phyloP scores from a whole-genome alignment of 805 yeast species.

The Yarrowia sp. region DNA sequence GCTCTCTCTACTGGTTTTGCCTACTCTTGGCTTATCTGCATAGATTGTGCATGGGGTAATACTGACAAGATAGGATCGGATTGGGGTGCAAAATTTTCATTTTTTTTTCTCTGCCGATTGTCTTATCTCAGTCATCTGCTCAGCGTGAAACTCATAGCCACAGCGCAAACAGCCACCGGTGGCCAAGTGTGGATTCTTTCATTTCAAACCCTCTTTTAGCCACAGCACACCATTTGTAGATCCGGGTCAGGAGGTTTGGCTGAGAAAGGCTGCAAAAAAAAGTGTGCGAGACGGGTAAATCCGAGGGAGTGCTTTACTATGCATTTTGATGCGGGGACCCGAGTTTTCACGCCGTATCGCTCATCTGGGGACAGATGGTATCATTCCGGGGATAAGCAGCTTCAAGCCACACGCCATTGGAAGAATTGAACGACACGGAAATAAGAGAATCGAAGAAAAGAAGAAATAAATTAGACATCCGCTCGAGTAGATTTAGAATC shows the following conservation, averaged over 20 bases:
- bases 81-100: not conserved
- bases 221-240: conserved; percentile 25
- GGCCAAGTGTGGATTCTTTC: conserved; percentile 18
- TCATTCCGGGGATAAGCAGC: not conserved
- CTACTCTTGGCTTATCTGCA: not conserved
- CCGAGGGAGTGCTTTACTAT: conserved; percentile 3
- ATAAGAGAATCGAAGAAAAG: not conserved
- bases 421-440: not conserved
- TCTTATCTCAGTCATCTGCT: not conserved
- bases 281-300: not conserved
- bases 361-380: not conserved
- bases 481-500: not conserved
- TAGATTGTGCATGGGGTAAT: not conserved
- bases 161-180: conserved; percentile 5
- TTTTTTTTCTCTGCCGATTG: not conserved
- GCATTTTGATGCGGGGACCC: not conserved
- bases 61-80: too few relatives aligned
- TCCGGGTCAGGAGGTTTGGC: conserved; percentile 17
- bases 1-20: not conserved
- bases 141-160: not conserved
- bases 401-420: not conserved
- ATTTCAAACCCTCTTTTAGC: conserved; percentile 25
- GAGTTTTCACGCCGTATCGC: not conserved
- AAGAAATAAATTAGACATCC: not conserved
- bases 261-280: not conserved